Percentiles rank a stretch among this genome's conserved stretches.
phyloP scores from a whole-genome alignment of 257 asterid genomes.

The Agastache rugosa region DNA sequence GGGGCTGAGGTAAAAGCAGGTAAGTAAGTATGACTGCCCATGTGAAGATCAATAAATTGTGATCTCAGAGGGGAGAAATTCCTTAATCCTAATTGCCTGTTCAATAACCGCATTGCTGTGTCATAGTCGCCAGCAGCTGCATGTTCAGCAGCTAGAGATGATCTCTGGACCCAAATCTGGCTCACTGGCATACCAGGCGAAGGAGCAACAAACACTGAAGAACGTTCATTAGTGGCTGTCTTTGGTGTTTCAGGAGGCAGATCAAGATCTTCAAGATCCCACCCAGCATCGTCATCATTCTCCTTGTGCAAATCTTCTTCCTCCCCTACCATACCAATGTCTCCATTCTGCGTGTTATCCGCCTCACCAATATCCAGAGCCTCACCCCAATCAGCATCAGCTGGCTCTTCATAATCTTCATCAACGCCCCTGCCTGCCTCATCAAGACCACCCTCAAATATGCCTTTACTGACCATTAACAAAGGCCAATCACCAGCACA shows the following conservation, averaged over 20 bases:
- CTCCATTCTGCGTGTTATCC: slow-evolving; percentile 56
- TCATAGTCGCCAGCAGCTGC: slow-evolving; percentile 92
- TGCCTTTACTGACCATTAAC: slow-evolving; percentile 78
- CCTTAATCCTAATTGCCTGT: slow-evolving; percentile 73
- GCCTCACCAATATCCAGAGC: slow-evolving; percentile 55
- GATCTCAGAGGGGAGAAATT: slow-evolving; percentile 72
- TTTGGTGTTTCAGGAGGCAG: slow-evolving; percentile 86
- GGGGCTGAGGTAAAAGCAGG: slow-evolving; percentile 79
- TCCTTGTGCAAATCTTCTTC: slow-evolving; percentile 55
- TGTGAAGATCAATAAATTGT: slow-evolving; percentile 66
- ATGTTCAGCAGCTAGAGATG: slow-evolving; percentile 90
- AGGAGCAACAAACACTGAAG: slow-evolving; percentile 71
- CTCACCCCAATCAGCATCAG: slow-evolving; percentile 68
- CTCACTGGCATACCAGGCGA: slow-evolving; percentile 86
- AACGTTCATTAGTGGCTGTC: slow-evolving; percentile 53
- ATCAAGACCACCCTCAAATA: slow-evolving; percentile 74
- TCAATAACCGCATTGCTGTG: slow-evolving; percentile 82
- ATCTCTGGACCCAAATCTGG: slow-evolving; percentile 88
- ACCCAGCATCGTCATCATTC: slow-evolving; percentile 71
- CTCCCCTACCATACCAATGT: slow-evolving; percentile 40
- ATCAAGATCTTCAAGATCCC: slow-evolving; percentile 84
- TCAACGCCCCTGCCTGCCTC: slow-evolving; percentile 49
- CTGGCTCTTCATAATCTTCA: slow-evolving; percentile 63
- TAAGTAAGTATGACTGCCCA: slow-evolving; percentile 79
- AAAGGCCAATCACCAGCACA: slow-evolving; percentile 93